These are phyloP conservation scores for Plenodomus lindquistii DNA, from an alignment of 2,329 filamentous ascomycete species.

Conservation along the genomic window DNA sequence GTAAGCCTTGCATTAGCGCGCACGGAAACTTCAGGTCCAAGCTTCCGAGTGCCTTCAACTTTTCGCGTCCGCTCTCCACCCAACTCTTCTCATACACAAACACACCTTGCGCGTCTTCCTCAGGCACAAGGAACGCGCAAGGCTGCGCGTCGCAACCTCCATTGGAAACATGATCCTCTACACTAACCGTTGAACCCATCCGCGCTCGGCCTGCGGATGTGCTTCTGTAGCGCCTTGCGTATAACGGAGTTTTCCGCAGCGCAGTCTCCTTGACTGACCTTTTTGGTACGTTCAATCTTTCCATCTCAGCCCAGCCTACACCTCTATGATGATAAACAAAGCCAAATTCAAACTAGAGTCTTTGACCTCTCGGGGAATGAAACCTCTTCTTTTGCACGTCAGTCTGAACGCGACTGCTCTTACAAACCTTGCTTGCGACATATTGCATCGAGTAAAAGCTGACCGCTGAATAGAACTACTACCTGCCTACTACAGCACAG, in stretches of 20 bases:
- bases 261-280: background rate
- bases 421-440: background rate
- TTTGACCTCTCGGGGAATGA: slow-evolving; percentile 50
- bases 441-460: background rate
- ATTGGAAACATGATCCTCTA: background rate
- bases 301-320: slow-evolving; percentile 6
- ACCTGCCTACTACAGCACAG: background rate
- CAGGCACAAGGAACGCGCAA: background rate
- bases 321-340: slow-evolving; percentile 47
- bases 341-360: slow-evolving; percentile 52
- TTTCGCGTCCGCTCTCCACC: slow-evolving; percentile 10
- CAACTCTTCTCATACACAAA: slow-evolving; percentile 10
- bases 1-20: background rate
- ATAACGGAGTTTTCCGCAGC: too few relatives aligned
- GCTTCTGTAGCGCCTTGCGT: too few relatives aligned
- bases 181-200: background rate
- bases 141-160: background rate
- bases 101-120: slow-evolving; percentile 1
- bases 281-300: slow-evolving; percentile 17
- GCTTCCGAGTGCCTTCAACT: slow-evolving; percentile 18
- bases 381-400: slow-evolving; percentile 51
- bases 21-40: slow-evolving; percentile 7
- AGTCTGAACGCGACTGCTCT: slow-evolving; percentile 43
- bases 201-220: too few relatives aligned
- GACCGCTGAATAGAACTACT: background rate